Percentiles rank a stretch among this genome's conserved stretches.
Conservation (phyloP, 2,329 filamentous ascomycete species). For the Exophiala xenobiotica region DNA sequence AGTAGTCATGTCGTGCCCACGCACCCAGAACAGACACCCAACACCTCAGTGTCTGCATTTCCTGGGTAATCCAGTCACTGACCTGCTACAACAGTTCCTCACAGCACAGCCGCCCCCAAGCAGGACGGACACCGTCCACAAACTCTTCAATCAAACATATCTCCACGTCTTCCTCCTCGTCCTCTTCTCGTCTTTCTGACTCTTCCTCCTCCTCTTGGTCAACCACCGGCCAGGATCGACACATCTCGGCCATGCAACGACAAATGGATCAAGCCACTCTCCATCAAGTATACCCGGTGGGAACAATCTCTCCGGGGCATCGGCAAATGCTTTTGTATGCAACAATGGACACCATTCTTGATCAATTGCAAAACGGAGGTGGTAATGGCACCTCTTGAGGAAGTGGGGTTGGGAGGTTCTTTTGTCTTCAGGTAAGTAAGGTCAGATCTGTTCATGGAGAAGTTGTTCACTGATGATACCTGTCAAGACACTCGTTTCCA, state of each 20-base stretch:
- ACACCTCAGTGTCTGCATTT: too few species aligned
- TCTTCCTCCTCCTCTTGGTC: background rate
- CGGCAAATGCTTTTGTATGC: background rate
- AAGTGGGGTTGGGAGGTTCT: background rate
- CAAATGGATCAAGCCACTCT: background rate
- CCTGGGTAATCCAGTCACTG: background rate
- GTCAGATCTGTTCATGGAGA: too few species aligned
- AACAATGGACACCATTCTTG: background rate
- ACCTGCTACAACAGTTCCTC: background rate
- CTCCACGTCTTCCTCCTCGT: background rate
- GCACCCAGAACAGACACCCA: too few species aligned
- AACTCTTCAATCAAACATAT: background rate
- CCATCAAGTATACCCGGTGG: background rate
- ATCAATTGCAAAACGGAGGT: background rate
- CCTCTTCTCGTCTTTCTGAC: background rate
- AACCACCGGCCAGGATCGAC: background rate
- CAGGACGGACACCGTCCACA: background rate
- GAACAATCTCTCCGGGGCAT: background rate
- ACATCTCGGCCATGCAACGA: background rate
- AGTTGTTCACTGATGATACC: background rate
- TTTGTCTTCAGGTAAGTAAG: background rate
- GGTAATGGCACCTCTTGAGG: background rate
- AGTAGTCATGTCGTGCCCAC: too few species aligned
- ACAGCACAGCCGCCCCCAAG: background rate
- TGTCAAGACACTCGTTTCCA: background rate